Evolutionary conservation across 331 rosid genomes (phyloP), one percentile per base, ranked within the genome.

Genomic region (Telfairia occidentalis): DNA sequence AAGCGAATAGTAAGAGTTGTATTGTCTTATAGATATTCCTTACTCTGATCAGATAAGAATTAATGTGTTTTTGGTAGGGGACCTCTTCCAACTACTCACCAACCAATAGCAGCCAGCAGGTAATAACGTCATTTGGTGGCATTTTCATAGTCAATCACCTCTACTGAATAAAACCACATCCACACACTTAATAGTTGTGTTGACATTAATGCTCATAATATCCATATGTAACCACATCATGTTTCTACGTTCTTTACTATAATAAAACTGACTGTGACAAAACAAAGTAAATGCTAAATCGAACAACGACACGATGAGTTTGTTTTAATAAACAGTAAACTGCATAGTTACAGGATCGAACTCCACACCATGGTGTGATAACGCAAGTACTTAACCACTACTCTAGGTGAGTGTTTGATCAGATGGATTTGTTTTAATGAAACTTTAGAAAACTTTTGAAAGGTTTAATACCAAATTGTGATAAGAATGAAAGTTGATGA

Each of bases 41-140:
- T 37, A 8, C 23, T 59, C 29, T 2, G 4, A 40, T 66, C 5
- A 65, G 40, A 66, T 66, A 9, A 37, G 4, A 66, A 66, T 40
- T 40, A 2, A 65, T 64, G 52, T n/a, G 40, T 5, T 23, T 38
- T 23, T 38, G 52, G 52, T 38, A 65, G 50, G 34, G 30, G 9
- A 40, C 71, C 29, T 34, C 15, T 63, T 64, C 48, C 49, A 37
- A 64, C 49, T 21, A 64, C 71, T 64, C 71, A 64, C 48, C 71
- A 35, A 11, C 49, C 48, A 64, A 12, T 35, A 19, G 46, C 42
- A 9, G 18, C 5, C 19, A 19, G 46, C 42, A 9, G 18, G 46
- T n/a, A 57, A 57, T 26, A 12, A 57, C 37, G 18, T 28, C 35
- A 57, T 11, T 57, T 57, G 61, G 29, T 23, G 32, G 30, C 13